Base-by-base conservation (phyloP, 2,329 filamentous ascomycete species). In the Alternaria triticimaculans region DNA sequence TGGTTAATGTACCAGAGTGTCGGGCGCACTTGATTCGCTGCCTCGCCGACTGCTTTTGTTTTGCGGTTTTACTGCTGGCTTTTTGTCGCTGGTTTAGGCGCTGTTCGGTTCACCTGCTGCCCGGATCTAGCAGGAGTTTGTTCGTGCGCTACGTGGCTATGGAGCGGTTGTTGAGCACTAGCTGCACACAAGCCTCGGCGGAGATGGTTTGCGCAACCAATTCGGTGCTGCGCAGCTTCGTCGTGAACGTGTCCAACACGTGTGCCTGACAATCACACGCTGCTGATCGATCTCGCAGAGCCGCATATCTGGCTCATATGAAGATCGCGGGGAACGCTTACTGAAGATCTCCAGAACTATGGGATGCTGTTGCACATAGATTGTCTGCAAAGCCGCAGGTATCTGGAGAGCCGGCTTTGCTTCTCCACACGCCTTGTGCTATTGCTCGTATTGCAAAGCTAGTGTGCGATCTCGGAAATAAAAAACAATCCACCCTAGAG, bases 301-400 rank as follows among this genome's bases (percentile, higher is more conserved):
- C 72, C 72, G 68, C 67, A 67, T 62, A 60, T 67, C 56, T 70
- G 68, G 71, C 65, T 72, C 58, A 53, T 59, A 26, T 55, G 54
- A 62, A 63, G 64, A 67, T 55, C 55, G 66, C 60, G 63, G 66
- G 67, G 67, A 68, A 68, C 60, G 68, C 56, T 67, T 55, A 55
- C 53, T 64, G 71, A 66, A 66, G 70, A 75, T 75, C 69, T 55
- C 56, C 57, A 61, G 64, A 33, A 63, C 58, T 58, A 67, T 68
- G 65, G 58, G 44, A 59, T 61, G 37, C 41, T 54, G 64, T 65
- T 60, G 64, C 60, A 70, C 56, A 46, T 58, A n/a, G 23, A 33
- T 55, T 55, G 44, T 50, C 55, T 41, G 63, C 37, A 18, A 20
- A 21, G 20, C 59, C 49, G 46, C 54, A 58, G 45, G 61, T 45